These are phyloP conservation scores for Cladosporium sp. DNA, from an alignment of 2,329 filamentous ascomycete species.

Conservation along the genomic window DNA sequence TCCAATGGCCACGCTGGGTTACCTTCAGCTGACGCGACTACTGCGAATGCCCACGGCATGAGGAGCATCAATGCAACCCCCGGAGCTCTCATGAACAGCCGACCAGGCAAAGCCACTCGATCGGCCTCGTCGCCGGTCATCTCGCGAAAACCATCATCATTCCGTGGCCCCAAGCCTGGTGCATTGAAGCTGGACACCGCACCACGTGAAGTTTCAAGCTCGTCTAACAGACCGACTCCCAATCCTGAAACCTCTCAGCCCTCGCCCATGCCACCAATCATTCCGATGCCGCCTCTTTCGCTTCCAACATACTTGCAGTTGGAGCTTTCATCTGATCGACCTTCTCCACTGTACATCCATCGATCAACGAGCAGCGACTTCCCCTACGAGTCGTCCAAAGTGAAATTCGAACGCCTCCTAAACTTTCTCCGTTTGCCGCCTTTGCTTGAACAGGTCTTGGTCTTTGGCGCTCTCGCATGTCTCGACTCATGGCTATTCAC, in stretches of 20 bases:
- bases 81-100: slow-evolving; percentile 22
- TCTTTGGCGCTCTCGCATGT: slow-evolving; percentile 87
- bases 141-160: slow-evolving; percentile 39
- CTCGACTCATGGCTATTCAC: slow-evolving; percentile 96
- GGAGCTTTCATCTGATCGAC: slow-evolving; percentile 61
- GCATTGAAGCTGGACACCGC: slow-evolving; percentile 38
- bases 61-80: slow-evolving; percentile 35
- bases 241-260: slow-evolving; percentile 32
- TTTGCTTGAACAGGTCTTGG: slow-evolving; percentile 78
- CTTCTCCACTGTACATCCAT: slow-evolving; percentile 65
- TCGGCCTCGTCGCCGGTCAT: slow-evolving; percentile 41
- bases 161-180: slow-evolving; percentile 25
- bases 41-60: slow-evolving; percentile 25
- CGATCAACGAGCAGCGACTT: slow-evolving; percentile 58
- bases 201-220: slow-evolving; percentile 23
- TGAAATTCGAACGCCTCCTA: slow-evolving; percentile 87
- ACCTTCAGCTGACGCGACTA: background rate
- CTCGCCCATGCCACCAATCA: slow-evolving; percentile 52
- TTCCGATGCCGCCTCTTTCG: slow-evolving; percentile 63
- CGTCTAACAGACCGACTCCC: slow-evolving; percentile 33
- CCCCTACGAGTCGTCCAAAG: slow-evolving; percentile 87
- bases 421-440: slow-evolving; percentile 84
- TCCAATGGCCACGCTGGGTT: background rate
- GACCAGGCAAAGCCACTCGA: slow-evolving; percentile 37
- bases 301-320: slow-evolving; percentile 66